phyloP scores from a whole-genome alignment of 2,329 filamentous ascomycete species.

The Fusarium lyarnte region DNA sequence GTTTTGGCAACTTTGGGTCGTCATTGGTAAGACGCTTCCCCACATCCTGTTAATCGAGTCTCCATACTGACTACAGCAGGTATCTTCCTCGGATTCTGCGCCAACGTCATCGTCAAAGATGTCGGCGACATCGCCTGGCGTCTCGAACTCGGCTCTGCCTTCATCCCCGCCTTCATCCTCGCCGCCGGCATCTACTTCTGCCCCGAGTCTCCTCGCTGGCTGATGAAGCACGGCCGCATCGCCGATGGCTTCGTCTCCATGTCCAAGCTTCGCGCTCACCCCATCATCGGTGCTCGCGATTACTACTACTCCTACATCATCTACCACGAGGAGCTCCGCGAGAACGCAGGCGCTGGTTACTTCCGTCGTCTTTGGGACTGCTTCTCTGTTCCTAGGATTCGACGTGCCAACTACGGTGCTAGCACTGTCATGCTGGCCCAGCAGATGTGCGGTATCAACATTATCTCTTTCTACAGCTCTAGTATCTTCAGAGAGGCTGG shows the following conservation, averaged over 20 bases:
- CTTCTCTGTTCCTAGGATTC: slow-evolving; percentile 74
- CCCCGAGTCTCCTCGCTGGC: slow-evolving; percentile 71
- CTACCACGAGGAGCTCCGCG: slow-evolving; percentile 53
- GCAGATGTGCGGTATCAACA: slow-evolving; percentile 75
- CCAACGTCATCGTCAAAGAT: slow-evolving; percentile 48
- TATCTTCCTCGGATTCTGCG: slow-evolving; percentile 56
- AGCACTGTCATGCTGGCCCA: slow-evolving; percentile 84
- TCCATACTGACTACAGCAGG: accelerated
- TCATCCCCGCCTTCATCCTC: slow-evolving; percentile 66
- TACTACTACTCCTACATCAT: slow-evolving; percentile 64
- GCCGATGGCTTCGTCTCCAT: slow-evolving; percentile 67
- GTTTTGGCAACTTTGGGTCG: slow-evolving; percentile 79
- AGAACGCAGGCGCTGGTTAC: slow-evolving; percentile 52
- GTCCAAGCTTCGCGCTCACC: slow-evolving; percentile 59
- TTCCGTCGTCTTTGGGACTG: slow-evolving; percentile 65
- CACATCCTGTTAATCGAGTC: accelerated
- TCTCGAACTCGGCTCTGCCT: slow-evolving; percentile 67
- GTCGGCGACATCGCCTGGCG: slow-evolving; percentile 48
- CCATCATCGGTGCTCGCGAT: slow-evolving; percentile 67
- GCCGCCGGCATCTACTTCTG: slow-evolving; percentile 66
- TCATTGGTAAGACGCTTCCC: slow-evolving; percentile 51
- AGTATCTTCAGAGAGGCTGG: slow-evolving; percentile 13
- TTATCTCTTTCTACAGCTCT: slow-evolving; percentile 26
- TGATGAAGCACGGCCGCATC: slow-evolving; percentile 72
- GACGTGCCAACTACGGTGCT: slow-evolving; percentile 78